Percentiles rank a stretch among this genome's conserved stretches.
These are phyloP conservation scores for Heimioporus sp. DNA, from an alignment of 768 basidiomycete genomes.

Conservation along the genomic window DNA sequence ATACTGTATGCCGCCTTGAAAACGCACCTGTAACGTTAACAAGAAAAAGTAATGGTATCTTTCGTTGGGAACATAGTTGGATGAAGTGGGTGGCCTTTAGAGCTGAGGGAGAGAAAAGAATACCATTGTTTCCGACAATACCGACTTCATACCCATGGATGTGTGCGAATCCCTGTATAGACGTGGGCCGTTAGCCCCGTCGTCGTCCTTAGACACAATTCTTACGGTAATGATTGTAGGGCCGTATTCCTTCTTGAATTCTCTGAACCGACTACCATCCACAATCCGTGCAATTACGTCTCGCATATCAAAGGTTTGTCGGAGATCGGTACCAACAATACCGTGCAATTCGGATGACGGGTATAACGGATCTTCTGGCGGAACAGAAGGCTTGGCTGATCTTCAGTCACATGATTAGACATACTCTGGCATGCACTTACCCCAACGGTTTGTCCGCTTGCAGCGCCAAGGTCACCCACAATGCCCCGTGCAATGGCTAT, in stretches of 20 bases:
- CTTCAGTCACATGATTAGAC: conserved; percentile 8
- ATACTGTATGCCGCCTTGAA: not conserved
- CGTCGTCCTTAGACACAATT: not conserved
- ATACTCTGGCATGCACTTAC: conserved; percentile 37
- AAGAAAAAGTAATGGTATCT: conserved; percentile 87
- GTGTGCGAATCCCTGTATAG: conserved; percentile 74
- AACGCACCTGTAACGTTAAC: conserved; percentile 86
- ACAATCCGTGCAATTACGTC: conserved; percentile 91
- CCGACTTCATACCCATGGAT: conserved; percentile 89
- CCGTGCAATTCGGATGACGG: conserved; percentile 81
- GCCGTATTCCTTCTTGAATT: conserved; percentile 97
- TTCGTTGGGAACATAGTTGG: conserved; percentile 87
- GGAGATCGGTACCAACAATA: conserved; percentile 86
- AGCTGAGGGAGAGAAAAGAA: conserved; percentile 91
- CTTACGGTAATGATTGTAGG: conserved; percentile 81
- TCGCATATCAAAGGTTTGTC: conserved; percentile 90
- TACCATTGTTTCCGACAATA: conserved; percentile 93
- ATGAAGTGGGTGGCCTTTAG: conserved; percentile 96
- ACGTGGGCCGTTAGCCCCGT: conserved; percentile 5
- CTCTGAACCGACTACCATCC: conserved; percentile 87
- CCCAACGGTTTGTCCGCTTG: conserved; percentile 47
- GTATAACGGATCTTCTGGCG: conserved; percentile 74
- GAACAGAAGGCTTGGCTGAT: conserved; percentile 48
- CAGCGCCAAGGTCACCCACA: conserved; percentile 72
- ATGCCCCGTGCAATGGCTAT: conserved; percentile 75